Percentiles rank a stretch among this genome's conserved stretches.
Evolutionary conservation across 306 rosid species (phyloP).

Genomic region (Rosa persica): DNA sequence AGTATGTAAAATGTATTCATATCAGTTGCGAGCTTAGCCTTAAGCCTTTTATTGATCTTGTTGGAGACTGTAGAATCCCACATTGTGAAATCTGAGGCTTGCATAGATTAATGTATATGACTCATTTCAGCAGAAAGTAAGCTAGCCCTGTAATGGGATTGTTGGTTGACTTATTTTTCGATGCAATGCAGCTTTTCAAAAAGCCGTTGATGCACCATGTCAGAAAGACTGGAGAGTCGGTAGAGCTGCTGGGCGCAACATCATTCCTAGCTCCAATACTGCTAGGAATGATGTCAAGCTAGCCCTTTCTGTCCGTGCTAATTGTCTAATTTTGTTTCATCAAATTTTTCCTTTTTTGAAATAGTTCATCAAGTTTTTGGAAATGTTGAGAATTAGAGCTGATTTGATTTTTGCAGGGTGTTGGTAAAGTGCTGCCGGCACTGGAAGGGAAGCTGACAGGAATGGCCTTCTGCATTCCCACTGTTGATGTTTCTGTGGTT

Average conservation of each 20-base stretch:
- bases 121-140: neutral
- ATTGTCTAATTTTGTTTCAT: neutral
- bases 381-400: neutral
- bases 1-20: neutral
- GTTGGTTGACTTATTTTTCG: neutral
- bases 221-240: conserved; percentile 96
- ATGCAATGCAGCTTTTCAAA: conserved; percentile 70
- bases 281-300: neutral
- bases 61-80: neutral
- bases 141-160: neutral
- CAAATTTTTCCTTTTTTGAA: too few species aligned
- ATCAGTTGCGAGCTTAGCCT: neutral
- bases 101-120: neutral
- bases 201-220: conserved; percentile 94
- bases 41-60: neutral
- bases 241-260: conserved; percentile 94
- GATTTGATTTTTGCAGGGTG: conserved; percentile 48
- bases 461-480: conserved; percentile 90
- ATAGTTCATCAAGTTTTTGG: neutral
- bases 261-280: conserved; percentile 63
- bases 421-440: conserved; percentile 80
- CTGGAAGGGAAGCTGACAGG: conserved; percentile 88
- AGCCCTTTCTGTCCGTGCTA: neutral
- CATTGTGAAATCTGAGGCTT: neutral
- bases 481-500: conserved; percentile 82